A percentile compares a stretch with the other conserved stretches of the same genome.
These are phyloP conservation scores for Ormosia semicastrata DNA, from an alignment of 306 rosid genomes.

Conservation along the genomic window DNA sequence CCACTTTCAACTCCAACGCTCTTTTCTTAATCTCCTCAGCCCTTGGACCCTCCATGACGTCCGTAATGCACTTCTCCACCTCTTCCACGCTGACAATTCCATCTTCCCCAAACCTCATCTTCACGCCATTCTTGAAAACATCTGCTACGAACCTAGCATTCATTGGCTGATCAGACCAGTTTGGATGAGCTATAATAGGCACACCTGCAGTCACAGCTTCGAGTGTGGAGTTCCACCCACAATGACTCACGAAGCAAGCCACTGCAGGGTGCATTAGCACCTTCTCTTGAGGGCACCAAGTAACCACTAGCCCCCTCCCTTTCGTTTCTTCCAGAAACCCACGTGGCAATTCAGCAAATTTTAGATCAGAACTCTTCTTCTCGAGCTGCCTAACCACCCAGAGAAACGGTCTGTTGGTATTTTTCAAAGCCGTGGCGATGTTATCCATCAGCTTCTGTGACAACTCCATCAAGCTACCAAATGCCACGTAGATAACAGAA, in stretches of 20 bases:
- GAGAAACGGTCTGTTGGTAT: conserved; percentile 31
- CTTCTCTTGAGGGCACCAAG: conserved; percentile 52
- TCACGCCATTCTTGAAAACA: conserved; percentile 43
- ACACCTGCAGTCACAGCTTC: conserved; percentile 37
- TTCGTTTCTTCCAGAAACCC: conserved; percentile 32
- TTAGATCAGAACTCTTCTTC: no score
- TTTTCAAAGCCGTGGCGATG: conserved; percentile 35
- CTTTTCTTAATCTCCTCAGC: conserved; percentile 29
- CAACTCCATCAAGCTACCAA: conserved; percentile 41
- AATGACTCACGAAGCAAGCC: conserved; percentile 51
- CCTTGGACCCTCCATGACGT: conserved; percentile 37
- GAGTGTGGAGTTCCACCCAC: conserved; percentile 51
- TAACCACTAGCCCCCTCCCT: conserved; percentile 35
- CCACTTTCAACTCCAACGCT: conserved; percentile 28
- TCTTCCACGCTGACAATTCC: conserved; percentile 38
- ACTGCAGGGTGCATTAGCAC: conserved; percentile 43
- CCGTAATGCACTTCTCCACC: conserved; percentile 38
- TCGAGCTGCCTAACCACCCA: conserved; percentile 35
- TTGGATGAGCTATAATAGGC: conserved; percentile 43
- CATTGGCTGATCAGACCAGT: conserved; percentile 48
- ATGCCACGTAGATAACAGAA: conserved; percentile 45
- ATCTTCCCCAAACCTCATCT: conserved; percentile 20
- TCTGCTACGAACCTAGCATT: conserved; percentile 36
- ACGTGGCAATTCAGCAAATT: conserved; percentile 6
- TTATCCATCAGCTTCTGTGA: conserved; percentile 34